Evolutionary conservation across 176 grass and related monocot genomes (phyloP).

Genomic region (Zea mays): DNA sequence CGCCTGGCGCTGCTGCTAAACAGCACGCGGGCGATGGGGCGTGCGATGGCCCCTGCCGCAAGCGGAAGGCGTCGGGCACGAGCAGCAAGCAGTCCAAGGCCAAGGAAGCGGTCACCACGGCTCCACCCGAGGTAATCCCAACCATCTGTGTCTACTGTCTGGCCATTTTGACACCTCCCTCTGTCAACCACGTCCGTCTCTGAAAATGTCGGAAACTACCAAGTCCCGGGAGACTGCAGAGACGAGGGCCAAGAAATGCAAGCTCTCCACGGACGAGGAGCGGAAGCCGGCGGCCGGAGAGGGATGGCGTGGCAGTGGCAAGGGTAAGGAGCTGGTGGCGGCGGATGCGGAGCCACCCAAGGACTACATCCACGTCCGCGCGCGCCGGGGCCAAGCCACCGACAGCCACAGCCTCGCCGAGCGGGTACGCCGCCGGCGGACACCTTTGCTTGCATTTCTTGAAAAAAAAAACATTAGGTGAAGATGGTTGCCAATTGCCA

Average conservation of each 20-base stretch:
- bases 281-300: neutral
- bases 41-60: slow-evolving; percentile 41
- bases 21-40: neutral
- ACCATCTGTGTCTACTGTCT: neutral
- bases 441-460: neutral
- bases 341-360: slow-evolving; percentile 49
- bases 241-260: slow-evolving; percentile 45
- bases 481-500: neutral
- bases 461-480: too few relatives aligned
- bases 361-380: slow-evolving; percentile 71
- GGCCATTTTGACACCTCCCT: too few relatives aligned
- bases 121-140: slow-evolving; percentile 9
- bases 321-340: slow-evolving; percentile 7
- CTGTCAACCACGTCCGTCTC: neutral
- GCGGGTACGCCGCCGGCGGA: slow-evolving; percentile 38
- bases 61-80: slow-evolving; percentile 42
- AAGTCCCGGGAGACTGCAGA: slow-evolving; percentile 38
- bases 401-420: slow-evolving; percentile 77
- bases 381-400: slow-evolving; percentile 69
- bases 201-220: neutral
- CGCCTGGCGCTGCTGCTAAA: neutral
- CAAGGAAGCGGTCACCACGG: slow-evolving; percentile 27
- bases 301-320: neutral
- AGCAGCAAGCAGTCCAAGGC: slow-evolving; percentile 39
- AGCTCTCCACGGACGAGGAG: slow-evolving; percentile 17